Conservation (phyloP, 2,329 filamentous ascomycete genomes). For the Phyllosticta ampelicida region DNA sequence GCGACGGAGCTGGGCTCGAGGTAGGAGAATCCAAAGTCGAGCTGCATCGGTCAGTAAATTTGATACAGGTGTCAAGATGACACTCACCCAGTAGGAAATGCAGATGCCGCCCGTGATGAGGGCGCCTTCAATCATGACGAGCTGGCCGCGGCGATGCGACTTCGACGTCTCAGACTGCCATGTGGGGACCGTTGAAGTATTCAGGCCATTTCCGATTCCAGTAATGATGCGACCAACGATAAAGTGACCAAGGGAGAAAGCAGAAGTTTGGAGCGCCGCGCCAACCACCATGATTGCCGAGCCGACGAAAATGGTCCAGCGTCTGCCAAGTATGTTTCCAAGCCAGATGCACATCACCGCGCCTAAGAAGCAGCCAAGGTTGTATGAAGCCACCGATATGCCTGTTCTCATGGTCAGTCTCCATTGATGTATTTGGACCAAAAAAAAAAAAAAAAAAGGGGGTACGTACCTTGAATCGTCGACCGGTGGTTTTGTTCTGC, state of each 20-base stretch:
- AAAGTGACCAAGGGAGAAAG: conserved; percentile 35
- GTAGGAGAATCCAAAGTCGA: conserved; percentile 36
- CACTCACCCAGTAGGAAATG: conserved; percentile 33
- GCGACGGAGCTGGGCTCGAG: conserved; percentile 31
- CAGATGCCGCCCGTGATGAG: conserved; percentile 36
- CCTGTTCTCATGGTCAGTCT: conserved; percentile 9
- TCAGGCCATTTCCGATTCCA: conserved; percentile 37
- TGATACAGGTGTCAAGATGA: conserved; percentile 46
- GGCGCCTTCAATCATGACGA: conserved; percentile 39
- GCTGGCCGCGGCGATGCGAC: conserved; percentile 34
- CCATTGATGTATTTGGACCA: neutral
- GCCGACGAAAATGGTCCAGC: conserved; percentile 49
- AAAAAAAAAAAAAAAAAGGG: neutral
- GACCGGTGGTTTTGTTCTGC: conserved; percentile 25
- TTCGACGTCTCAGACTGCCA: conserved; percentile 39
- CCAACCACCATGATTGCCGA: conserved; percentile 48
- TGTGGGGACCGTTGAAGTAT: conserved; percentile 32
- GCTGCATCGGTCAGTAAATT: conserved; percentile 26
- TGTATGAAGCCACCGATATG: conserved; percentile 13
- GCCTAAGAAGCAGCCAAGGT: conserved; percentile 32
- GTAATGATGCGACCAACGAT: conserved; percentile 42
- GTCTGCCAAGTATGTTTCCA: conserved; percentile 49
- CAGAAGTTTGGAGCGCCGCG: conserved; percentile 46
- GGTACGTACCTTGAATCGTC: conserved; percentile 30
- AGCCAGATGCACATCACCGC: conserved; percentile 35